Base-by-base conservation (phyloP, 768 basidiomycete genomes). In the Tricholoma flavovirens region DNA sequence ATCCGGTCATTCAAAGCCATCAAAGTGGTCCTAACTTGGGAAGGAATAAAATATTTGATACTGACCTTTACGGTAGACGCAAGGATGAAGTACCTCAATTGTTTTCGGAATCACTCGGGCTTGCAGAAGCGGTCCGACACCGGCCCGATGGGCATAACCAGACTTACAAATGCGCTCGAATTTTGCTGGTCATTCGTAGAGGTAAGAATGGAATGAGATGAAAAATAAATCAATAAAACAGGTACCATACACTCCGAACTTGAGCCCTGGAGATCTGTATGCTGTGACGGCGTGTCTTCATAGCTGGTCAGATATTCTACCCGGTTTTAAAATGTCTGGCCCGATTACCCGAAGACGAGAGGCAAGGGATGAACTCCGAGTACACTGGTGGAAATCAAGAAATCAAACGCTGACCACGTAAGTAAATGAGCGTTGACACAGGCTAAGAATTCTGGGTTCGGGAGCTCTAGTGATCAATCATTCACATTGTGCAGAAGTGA, bases 1-100 rank as follows among this genome's bases (percentile, higher is more conserved):
- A 67, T 68, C 5, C 59, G 32, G 42, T 54, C 46, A 53, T 60
- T 54, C 30, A 55, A 52, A 1, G 49, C 24, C 56, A 62, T 59
- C 5, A 26, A 26, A 26, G 24, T 15, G 0, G n/a, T 26, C 22
- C 10, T 17, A 26, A 45, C 43, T 24, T 45, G 42, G 2, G 21
- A 48, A 21, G 12, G 26, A 29, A 21, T 9, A 9, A 30, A 17
- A 30, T 30, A 3, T 30, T 8, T 21, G 21, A 5, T 22, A 24
- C 10, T 21, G 45, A 19, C 19, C 24, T 24, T 7, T n/a, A 6
- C 22, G 15, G 45, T 33, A 30, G 49, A 19, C 32, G 29, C 19
- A 32, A 15, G 29, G 30, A 32, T 36, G 49, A 22, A 17, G 11
- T 4, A n/a, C n/a, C n/a, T n/a, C n/a, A n/a, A n/a, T n/a, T n/a